Conservation (phyloP, 177 flowering plant species). For the Vitis hybrid region DNA sequence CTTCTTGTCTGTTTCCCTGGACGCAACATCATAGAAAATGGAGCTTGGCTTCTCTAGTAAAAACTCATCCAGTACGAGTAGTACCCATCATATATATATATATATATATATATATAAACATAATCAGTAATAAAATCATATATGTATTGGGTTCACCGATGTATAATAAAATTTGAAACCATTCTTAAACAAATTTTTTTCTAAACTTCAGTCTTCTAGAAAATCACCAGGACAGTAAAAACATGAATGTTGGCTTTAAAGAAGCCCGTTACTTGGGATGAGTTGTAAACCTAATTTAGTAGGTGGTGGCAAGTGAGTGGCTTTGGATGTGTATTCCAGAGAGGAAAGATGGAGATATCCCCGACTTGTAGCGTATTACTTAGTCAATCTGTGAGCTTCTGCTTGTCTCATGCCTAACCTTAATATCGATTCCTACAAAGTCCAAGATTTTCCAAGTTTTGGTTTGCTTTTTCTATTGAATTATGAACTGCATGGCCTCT, state of each 20-base stretch:
- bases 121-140: no score
- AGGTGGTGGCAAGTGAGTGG: neutral
- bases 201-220: no score
- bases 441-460: neutral
- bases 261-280: neutral
- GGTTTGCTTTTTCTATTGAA: no score
- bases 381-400: no score
- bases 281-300: neutral
- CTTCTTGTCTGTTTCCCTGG: constrained; percentile 47
- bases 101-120: no score
- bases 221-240: no score
- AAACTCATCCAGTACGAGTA: neutral
- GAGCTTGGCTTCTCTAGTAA: neutral
- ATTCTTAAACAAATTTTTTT: no score
- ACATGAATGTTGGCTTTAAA: no score
- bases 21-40: constrained; percentile 31
- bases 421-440: neutral
- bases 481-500: no score
- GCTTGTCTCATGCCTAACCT: no score
- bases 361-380: neutral
- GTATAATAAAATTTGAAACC: no score
- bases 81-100: neutral
- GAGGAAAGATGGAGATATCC: constrained; percentile 1
- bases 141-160: no score
- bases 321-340: neutral